Percentiles rank a stretch among this genome's conserved stretches.
These are phyloP conservation scores for Tuber microsphaerosporum DNA, from an alignment of 495 filamentous ascomycete species.

Conservation along the genomic window DNA sequence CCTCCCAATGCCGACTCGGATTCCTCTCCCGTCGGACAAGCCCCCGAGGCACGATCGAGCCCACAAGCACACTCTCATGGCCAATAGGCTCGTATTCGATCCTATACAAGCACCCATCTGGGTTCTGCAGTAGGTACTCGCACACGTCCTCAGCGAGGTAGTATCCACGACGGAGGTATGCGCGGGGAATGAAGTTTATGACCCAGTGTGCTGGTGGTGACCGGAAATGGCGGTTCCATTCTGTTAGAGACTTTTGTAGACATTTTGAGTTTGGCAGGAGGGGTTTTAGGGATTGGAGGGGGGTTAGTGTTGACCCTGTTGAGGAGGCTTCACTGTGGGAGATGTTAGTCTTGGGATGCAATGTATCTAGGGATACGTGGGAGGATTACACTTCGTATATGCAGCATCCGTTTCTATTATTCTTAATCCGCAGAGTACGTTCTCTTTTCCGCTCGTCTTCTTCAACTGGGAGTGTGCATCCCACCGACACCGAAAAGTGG, in stretches of 20 bases:
- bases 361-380: neutral
- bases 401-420: conserved; percentile 36
- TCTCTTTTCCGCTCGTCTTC: conserved; percentile 17
- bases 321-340: neutral
- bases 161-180: conserved; percentile 38
- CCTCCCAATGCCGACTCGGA: conserved; percentile 30
- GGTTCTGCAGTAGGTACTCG: conserved; percentile 32
- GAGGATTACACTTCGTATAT: conserved; percentile 31
- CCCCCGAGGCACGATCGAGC: conserved; percentile 19
- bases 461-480: neutral
- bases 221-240: conserved; percentile 40
- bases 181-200: conserved; percentile 40
- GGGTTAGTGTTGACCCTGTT: neutral
- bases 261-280: conserved; percentile 36
- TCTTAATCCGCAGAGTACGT: conserved; percentile 39
- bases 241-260: conserved; percentile 24
- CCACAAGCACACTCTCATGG: conserved; percentile 34
- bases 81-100: conserved; percentile 42
- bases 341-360: neutral
- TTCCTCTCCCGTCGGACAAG: conserved; percentile 17
- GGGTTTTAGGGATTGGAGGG: conserved; percentile 34
- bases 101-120: conserved; percentile 33
- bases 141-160: conserved; percentile 37
- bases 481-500: conserved; percentile 26
- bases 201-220: conserved; percentile 41